phyloP scores from a whole-genome alignment of 139 green algal species.

The Chlamydomonas eustigma region DNA sequence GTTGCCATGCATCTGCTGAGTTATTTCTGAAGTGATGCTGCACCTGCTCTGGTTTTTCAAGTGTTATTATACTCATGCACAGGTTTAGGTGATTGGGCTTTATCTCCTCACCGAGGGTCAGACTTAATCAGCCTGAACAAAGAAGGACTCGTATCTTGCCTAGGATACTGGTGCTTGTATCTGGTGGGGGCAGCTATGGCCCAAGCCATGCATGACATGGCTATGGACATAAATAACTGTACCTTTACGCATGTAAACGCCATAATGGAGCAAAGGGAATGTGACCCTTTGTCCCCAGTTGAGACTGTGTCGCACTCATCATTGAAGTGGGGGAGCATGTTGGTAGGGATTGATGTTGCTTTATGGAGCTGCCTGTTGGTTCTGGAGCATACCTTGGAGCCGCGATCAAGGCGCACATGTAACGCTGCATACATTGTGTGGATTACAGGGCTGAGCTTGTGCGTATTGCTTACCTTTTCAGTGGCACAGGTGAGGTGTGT shows the following conservation, averaged over 20 bases:
- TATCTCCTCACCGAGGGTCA: constrained; percentile 30
- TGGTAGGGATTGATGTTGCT: constrained; percentile 9
- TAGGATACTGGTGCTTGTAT: constrained; percentile 72
- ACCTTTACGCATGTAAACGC: background rate
- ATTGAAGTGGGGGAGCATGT: constrained; percentile 24
- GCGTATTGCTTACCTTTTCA: constrained; percentile 30
- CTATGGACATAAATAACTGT: background rate
- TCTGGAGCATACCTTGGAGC: constrained; percentile 35
- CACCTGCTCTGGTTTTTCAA: no score
- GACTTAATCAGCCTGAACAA: constrained; percentile 70
- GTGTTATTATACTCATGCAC: no score
- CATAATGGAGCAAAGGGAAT: background rate
- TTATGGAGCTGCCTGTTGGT: constrained; percentile 34
- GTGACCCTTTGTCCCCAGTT: background rate
- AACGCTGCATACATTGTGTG: constrained; percentile 80
- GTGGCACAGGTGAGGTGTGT: constrained; percentile 1
- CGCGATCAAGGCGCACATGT: constrained; percentile 62
- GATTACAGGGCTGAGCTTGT: constrained; percentile 51
- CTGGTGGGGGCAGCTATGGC: constrained; percentile 43
- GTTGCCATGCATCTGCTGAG: no score
- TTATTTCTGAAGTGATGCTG: no score
- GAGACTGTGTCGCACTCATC: constrained; percentile 10
- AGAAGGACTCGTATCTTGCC: constrained; percentile 71
- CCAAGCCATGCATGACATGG: constrained; percentile 15
- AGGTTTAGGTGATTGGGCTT: constrained; percentile 38